A percentile compares a stretch with the other conserved stretches of the same genome.
These are phyloP conservation scores for Penicillium sp. DNA, from an alignment of 2,329 filamentous ascomycete genomes.

Conservation along the genomic window DNA sequence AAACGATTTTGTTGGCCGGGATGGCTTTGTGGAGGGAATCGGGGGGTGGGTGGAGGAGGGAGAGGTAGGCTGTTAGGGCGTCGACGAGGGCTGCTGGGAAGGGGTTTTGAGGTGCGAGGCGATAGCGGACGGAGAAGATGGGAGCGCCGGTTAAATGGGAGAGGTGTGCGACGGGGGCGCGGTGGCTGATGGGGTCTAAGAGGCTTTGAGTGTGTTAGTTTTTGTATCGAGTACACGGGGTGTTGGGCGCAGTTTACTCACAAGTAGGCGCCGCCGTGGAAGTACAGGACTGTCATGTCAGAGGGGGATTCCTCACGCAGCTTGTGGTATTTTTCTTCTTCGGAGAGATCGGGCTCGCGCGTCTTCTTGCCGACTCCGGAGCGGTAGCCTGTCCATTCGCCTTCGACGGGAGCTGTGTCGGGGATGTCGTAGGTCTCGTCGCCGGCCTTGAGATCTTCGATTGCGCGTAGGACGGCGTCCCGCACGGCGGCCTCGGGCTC, in stretches of 20 bases:
- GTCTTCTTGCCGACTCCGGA: slow-evolving; percentile 37
- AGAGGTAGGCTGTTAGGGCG: slow-evolving; percentile 47
- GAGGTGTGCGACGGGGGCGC: slow-evolving; percentile 36
- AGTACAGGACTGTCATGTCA: slow-evolving; percentile 45
- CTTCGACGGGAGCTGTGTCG: slow-evolving; percentile 37
- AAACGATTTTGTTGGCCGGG: slow-evolving; percentile 43
- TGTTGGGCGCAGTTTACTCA: slow-evolving; percentile 30
- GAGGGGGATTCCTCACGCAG: slow-evolving; percentile 40
- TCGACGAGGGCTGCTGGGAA: slow-evolving; percentile 49
- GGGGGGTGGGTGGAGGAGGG: slow-evolving; percentile 44
- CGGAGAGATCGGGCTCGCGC: slow-evolving; percentile 41
- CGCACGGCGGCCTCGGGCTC: slow-evolving; percentile 50
- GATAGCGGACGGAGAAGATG: slow-evolving; percentile 45
- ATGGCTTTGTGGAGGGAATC: slow-evolving; percentile 44
- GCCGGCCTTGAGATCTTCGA: slow-evolving; percentile 40
- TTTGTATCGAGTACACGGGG: no score
- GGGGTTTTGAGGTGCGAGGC: slow-evolving; percentile 47
- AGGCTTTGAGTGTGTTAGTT: slow-evolving; percentile 27
- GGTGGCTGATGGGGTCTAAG: slow-evolving; percentile 46
- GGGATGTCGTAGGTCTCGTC: slow-evolving; percentile 40
- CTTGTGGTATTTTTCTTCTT: slow-evolving; percentile 42
- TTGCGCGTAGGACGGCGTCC: slow-evolving; percentile 38
- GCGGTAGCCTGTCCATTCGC: slow-evolving; percentile 47
- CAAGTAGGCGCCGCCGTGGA: slow-evolving; percentile 49
- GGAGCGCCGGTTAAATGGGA: slow-evolving; percentile 41